phyloP scores from a whole-genome alignment of 1,284 basidiomycete genomes.

The Marasmius oreades region DNA sequence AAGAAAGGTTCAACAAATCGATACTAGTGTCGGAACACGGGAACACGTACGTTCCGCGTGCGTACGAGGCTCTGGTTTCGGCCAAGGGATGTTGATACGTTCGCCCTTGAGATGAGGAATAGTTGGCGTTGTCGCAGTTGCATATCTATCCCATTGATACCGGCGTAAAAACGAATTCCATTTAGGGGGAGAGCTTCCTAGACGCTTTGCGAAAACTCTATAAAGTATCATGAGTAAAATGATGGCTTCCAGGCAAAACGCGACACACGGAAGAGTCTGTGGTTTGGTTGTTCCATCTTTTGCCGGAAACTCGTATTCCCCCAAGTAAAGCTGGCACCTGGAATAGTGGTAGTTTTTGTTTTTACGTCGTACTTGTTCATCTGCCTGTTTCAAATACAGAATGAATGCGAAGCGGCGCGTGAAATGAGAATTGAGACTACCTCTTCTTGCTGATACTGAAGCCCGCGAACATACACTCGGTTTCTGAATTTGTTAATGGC shows the following conservation, averaged over 20 bases:
- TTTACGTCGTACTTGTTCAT: constrained; percentile 8
- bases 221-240: constrained; percentile 1
- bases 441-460: constrained; percentile 25
- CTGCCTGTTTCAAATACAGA: neutral
- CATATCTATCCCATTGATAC: constrained; percentile 66
- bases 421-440: neutral
- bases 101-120: constrained; percentile 43
- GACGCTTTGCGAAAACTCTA: constrained; percentile 73
- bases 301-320: constrained; percentile 56
- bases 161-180: constrained; percentile 51
- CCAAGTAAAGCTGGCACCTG: constrained; percentile 70
- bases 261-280: constrained; percentile 42
- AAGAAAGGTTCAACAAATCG: neutral
- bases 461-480: constrained; percentile 57
- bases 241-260: constrained; percentile 7
- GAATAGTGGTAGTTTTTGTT: constrained; percentile 68
- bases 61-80: constrained; percentile 40
- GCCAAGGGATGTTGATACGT: constrained; percentile 64
- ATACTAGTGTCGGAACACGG: constrained; percentile 1
- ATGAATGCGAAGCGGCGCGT: neutral
- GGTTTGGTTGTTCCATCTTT: constrained; percentile 39
- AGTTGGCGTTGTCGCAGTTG: constrained; percentile 57
- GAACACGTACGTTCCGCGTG: constrained; percentile 44
- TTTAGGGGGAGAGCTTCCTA: constrained; percentile 54
- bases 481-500: constrained; percentile 72